phyloP scores from a whole-genome alignment of 768 basidiomycete species.

The Mycena metata region DNA sequence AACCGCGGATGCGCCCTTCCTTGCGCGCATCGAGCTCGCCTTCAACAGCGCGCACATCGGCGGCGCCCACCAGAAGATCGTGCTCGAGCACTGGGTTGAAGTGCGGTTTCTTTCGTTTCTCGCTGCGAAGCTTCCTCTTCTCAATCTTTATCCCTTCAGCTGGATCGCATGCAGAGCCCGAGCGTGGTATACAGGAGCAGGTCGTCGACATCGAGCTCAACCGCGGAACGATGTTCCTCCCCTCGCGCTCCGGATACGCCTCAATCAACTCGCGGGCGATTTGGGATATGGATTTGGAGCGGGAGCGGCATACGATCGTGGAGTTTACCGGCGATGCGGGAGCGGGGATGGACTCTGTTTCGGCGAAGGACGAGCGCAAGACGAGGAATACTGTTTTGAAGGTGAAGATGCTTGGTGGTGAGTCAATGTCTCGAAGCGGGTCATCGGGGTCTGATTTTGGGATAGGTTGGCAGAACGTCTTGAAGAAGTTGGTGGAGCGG shows the following conservation, averaged over 20 bases:
- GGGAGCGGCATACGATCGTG: constrained; percentile 18
- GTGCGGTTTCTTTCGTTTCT: constrained; percentile 46
- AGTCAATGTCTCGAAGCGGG: neutral
- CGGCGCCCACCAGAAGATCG: constrained; percentile 50
- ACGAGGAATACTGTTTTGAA: constrained; percentile 30
- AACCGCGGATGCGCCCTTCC: constrained; percentile 56
- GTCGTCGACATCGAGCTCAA: constrained; percentile 68
- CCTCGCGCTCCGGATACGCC: constrained; percentile 48
- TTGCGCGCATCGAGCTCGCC: constrained; percentile 61
- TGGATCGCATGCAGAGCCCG: constrained; percentile 55
- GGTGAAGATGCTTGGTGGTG: constrained; percentile 32
- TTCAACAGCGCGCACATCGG: constrained; percentile 53
- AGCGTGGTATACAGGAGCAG: constrained; percentile 58
- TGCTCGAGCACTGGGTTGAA: constrained; percentile 70
- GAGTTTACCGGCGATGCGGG: neutral
- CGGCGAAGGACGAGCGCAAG: constrained; percentile 24
- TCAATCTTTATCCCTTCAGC: constrained; percentile 43
- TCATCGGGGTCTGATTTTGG: neutral
- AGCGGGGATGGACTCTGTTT: neutral
- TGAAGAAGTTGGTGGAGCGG: constrained; percentile 49
- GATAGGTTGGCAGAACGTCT: constrained; percentile 46
- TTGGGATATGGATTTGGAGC: constrained; percentile 51
- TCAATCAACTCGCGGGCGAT: constrained; percentile 51
- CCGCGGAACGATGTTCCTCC: constrained; percentile 57
- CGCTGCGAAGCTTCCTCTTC: neutral